phyloP scores from a whole-genome alignment of 2,329 filamentous ascomycete genomes.

The Cladobotryum mycophilum region DNA sequence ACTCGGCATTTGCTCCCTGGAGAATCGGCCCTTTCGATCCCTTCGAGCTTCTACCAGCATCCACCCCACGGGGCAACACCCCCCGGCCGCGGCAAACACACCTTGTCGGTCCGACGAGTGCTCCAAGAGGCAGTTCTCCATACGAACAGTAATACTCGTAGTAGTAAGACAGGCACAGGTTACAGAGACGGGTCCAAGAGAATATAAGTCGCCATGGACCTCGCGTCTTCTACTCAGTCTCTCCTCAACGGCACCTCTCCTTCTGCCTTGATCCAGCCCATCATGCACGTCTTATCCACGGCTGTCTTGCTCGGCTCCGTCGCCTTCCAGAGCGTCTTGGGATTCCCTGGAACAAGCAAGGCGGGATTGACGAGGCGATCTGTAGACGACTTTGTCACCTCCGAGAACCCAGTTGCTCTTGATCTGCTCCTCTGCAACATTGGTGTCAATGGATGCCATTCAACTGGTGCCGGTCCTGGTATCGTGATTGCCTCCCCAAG shows the following conservation, averaged over 20 bases:
- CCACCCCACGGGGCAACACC: neutral
- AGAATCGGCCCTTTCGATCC: constrained; percentile 14
- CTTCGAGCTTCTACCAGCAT: neutral
- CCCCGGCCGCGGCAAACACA: neutral
- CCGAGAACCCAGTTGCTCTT: constrained; percentile 46
- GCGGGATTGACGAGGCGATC: constrained; percentile 37
- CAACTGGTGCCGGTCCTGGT: constrained; percentile 41
- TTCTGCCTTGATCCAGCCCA: constrained; percentile 25
- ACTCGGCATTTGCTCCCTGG: constrained; percentile 8
- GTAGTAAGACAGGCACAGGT: neutral
- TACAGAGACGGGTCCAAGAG: neutral
- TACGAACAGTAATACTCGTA: neutral
- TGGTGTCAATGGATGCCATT: constrained; percentile 46
- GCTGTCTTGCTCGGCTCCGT: constrained; percentile 45
- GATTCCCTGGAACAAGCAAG: constrained; percentile 31
- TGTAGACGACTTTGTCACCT: constrained; percentile 47
- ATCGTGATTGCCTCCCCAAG: constrained; percentile 53
- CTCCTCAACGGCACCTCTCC: constrained; percentile 24
- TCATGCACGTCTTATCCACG: constrained; percentile 47
- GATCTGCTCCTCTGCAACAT: constrained; percentile 53
- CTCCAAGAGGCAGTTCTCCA: too few species aligned
- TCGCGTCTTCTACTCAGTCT: constrained; percentile 9
- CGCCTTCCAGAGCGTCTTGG: constrained; percentile 46
- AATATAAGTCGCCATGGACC: constrained; percentile 7
- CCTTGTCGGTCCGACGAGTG: neutral